Conservation (phyloP, 495 filamentous ascomycete genomes). For the Halenospora varia region DNA sequence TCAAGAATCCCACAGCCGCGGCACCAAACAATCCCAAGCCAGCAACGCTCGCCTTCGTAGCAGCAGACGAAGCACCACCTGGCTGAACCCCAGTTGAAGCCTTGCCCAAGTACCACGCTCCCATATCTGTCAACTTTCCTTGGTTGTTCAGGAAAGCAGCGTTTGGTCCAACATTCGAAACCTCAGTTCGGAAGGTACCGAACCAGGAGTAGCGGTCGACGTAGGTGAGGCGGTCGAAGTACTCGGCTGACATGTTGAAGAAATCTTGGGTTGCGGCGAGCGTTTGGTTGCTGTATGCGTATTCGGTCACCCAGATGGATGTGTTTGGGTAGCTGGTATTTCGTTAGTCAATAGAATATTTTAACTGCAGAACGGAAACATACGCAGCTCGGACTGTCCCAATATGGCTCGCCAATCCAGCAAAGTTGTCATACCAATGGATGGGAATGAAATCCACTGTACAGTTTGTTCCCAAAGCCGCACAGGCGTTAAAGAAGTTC, state of each 20-base stretch:
- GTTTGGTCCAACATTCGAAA: constrained; percentile 66
- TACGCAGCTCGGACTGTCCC: constrained; percentile 53
- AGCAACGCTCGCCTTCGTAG: background rate
- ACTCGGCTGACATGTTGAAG: constrained; percentile 59
- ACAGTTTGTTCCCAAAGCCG: constrained; percentile 44
- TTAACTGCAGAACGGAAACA: too few species aligned
- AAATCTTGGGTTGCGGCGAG: constrained; percentile 55
- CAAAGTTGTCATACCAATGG: constrained; percentile 77
- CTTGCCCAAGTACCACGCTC: constrained; percentile 67
- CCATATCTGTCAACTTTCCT: constrained; percentile 66
- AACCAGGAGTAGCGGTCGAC: constrained; percentile 69
- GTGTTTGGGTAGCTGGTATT: constrained; percentile 44
- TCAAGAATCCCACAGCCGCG: background rate
- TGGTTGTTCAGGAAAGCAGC: constrained; percentile 58
- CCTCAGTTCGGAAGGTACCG: constrained; percentile 62
- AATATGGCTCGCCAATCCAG: constrained; percentile 66
- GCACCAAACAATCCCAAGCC: background rate
- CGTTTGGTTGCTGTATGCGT: constrained; percentile 44
- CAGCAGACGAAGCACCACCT: background rate
- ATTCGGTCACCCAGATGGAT: constrained; percentile 72
- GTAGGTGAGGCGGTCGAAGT: constrained; percentile 57
- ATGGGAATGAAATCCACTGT: constrained; percentile 68
- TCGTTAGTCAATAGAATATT: too few species aligned
- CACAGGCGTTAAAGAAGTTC: constrained; percentile 54
- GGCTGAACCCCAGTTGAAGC: constrained; percentile 37